Evolutionary conservation across 129 eudicot species (phyloP), one percentile per base, ranked within the genome.

Genomic region (Deinandra increscens): DNA sequence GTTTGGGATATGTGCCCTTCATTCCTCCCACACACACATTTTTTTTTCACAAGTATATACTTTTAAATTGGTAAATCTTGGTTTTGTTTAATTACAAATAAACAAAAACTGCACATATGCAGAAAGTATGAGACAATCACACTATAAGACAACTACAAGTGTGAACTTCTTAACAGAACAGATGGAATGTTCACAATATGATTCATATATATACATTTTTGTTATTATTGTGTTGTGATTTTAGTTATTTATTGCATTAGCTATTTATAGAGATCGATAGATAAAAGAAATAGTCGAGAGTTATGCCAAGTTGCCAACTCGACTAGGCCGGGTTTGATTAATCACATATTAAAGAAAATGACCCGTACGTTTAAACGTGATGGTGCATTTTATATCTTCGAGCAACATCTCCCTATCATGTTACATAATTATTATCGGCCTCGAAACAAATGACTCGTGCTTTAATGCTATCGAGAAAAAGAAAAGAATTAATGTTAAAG

Each of bases 1-100:
- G 81, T 78, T 84, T 80, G 86, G 82, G 76, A 74, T 72, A 71
- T 84, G 85, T 82, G 70, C 64, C 75, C 75, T 76, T 74, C 79
- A 74, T 65, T 44, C 56, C 72, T 44, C 73, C 71, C 73, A 66
- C 60, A 50, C 45, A 14, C 43, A 14, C 6, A 17, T 48, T 26
- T 39, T 41, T 33, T 14, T 42, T 56, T 42, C 26, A 59, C 18
- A 56, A 58, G 42, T 38, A 55, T 55, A 60, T 15, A 34, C 13
- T 60, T 60, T 60, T 60, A 43, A 11, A 65, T 26, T 22, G 55
- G 22, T 3, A 43, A 42, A 13, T 43, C 48, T 65, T 44, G 13
- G 43, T 12, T 64, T 65, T 26, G 17, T 11, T 64, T 36, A 22
- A 3, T 38, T 13, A 14, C 43, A 34, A 10, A 56, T 26, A 58